Conservation (phyloP, 2,329 filamentous ascomycete genomes). For the Cladorrhinum sp. region DNA sequence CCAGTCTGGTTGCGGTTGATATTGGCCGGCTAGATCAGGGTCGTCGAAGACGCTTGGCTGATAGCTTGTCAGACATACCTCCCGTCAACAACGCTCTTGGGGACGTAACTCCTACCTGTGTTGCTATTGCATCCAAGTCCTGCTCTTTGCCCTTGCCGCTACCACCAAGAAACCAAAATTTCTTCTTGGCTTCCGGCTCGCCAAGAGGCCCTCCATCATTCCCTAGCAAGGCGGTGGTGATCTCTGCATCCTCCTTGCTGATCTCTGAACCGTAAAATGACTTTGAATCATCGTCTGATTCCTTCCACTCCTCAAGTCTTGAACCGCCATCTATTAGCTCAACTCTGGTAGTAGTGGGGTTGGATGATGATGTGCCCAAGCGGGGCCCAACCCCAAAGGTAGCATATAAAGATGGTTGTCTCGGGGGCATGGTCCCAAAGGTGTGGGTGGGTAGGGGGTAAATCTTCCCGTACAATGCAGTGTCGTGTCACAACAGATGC, state of each 20-base stretch:
- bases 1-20: conserved; percentile 22
- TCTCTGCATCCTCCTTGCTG: conserved; percentile 21
- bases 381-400: conserved; percentile 14
- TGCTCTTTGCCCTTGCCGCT: conserved; percentile 11
- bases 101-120: conserved; percentile 17
- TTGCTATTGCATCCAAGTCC: conserved; percentile 22
- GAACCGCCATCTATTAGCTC: conserved; percentile 8
- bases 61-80: no score
- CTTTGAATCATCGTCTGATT: conserved; percentile 13
- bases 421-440: conserved; percentile 11
- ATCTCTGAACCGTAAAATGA: conserved; percentile 19
- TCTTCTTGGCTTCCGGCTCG: conserved; percentile 13
- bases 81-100: no score
- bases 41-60: conserved; percentile 28
- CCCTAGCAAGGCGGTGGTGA: conserved; percentile 20
- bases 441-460: neutral
- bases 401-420: conserved; percentile 12
- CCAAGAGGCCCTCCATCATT: conserved; percentile 11
- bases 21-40: conserved; percentile 21
- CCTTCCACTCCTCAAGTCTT: conserved; percentile 20
- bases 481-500: neutral
- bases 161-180: conserved; percentile 15
- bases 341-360: neutral
- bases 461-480: neutral
- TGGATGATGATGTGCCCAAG: neutral